These are phyloP conservation scores for Chrysanthemum seticuspe DNA, from an alignment of 129 eudicot species.

Conservation along the genomic window DNA sequence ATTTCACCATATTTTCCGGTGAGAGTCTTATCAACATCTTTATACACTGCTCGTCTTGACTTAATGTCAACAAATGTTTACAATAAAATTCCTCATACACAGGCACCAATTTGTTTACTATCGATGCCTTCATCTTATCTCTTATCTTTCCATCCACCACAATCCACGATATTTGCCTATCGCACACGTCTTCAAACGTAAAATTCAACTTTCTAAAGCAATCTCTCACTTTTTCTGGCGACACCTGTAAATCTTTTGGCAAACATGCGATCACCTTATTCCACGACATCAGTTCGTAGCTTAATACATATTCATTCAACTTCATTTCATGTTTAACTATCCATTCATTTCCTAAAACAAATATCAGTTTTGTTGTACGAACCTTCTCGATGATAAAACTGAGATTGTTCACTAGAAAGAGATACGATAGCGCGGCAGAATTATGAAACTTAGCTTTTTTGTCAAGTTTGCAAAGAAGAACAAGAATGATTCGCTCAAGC, in stretches of 20 bases:
- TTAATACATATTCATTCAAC: conserved; percentile 43
- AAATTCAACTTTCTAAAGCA: conserved; percentile 45
- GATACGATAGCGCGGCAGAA: conserved; percentile 46
- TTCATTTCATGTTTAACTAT: conserved; percentile 44
- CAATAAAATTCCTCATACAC: conserved; percentile 49
- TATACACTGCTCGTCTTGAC: conserved; percentile 36
- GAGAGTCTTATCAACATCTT: conserved; percentile 36
- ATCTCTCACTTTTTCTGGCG: conserved; percentile 44
- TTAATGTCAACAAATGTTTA: conserved; percentile 24
- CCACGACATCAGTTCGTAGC: conserved; percentile 59
- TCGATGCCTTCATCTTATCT: conserved; percentile 45
- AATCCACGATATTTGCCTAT: conserved; percentile 51
- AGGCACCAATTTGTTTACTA: conserved; percentile 41
- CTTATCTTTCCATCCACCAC: conserved; percentile 60
- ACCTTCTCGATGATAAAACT: conserved; percentile 54
- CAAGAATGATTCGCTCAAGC: conserved; percentile 52
- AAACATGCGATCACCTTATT: conserved; percentile 44
- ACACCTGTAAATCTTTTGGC: conserved; percentile 26
- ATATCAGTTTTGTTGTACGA: conserved; percentile 48
- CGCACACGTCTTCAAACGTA: conserved; percentile 53
- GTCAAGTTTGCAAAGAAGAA: conserved; percentile 57
- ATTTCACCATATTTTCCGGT: conserved; percentile 52
- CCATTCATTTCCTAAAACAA: conserved; percentile 70
- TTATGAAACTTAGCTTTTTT: conserved; percentile 48
- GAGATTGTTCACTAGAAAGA: conserved; percentile 65